Conservation (phyloP, 257 asterid species). For the Fraxinus pennsylvanica region DNA sequence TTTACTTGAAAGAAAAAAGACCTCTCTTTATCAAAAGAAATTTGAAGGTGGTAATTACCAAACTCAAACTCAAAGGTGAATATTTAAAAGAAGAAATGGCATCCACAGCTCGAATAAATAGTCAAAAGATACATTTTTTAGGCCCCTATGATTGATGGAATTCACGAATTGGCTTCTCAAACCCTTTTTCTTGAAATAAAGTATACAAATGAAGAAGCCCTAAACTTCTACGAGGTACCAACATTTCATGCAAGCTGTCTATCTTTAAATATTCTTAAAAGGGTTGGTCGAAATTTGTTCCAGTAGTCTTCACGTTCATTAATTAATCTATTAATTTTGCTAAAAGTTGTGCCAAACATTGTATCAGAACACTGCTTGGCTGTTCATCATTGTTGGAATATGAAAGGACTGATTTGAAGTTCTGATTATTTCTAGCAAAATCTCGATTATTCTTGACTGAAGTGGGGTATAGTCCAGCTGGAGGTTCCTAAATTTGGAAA, state of each 20-base stretch:
- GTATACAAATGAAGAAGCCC: conserved; percentile 16
- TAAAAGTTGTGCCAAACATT: neutral
- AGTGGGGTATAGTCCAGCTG: neutral
- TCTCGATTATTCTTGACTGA: neutral
- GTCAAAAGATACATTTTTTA: neutral
- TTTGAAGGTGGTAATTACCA: neutral
- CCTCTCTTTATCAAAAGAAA: too few relatives aligned
- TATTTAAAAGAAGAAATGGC: too few relatives aligned
- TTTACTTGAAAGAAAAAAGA: too few relatives aligned
- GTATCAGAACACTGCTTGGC: conserved; percentile 1
- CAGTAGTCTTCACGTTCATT: conserved; percentile 25
- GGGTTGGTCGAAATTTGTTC: conserved; percentile 31
- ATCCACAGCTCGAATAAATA: too few relatives aligned
- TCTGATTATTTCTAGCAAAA: neutral
- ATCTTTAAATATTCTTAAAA: conserved; percentile 38
- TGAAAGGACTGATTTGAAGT: conserved; percentile 7
- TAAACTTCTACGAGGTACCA: conserved; percentile 27
- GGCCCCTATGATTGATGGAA: neutral
- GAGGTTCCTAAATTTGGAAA: neutral
- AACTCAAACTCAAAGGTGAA: neutral
- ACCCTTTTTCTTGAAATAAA: neutral
- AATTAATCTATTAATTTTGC: conserved; percentile 4
- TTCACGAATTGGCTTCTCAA: neutral
- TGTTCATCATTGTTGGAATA: neutral
- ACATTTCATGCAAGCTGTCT: conserved; percentile 48